Evolutionary conservation across 1,284 basidiomycete species (phyloP), one percentile per base, ranked within the genome.

Genomic region (Paramarasmius palmivorus): DNA sequence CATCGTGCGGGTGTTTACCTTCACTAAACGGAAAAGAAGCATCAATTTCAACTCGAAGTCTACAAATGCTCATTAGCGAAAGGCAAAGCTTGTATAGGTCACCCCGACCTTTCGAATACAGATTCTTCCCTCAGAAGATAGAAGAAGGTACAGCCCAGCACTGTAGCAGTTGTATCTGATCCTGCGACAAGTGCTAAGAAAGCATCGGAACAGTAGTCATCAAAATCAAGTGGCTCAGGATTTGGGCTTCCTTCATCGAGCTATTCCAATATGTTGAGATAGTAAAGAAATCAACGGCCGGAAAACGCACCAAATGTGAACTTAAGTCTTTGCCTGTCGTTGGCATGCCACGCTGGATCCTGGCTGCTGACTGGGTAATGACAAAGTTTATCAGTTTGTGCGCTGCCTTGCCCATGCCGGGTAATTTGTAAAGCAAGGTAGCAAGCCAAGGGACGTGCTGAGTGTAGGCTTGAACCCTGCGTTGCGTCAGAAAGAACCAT

Each of bases 41-140:
- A 52, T 70, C 67, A 5, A 72, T 44, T 54, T 73, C 70, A 10
- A 66, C 63, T 19, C 69, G 71, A 52, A n/a, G n/a, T n/a, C n/a
- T n/a, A n/a, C n/a, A n/a, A n/a, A n/a, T n/a, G n/a, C n/a, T n/a
- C n/a, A n/a, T n/a, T n/a, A n/a, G n/a, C n/a, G n/a, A n/a, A n/a
- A n/a, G n/a, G n/a, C n/a, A n/a, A n/a, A n/a, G n/a, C n/a, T n/a
- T n/a, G n/a, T n/a, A n/a, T n/a, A n/a, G n/a, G n/a, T n/a, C n/a
- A n/a, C n/a, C n/a, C n/a, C n/a, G n/a, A n/a, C n/a, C n/a, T n/a
- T n/a, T n/a, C n/a, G n/a, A n/a, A n/a, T n/a, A n/a, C n/a, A n/a
- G n/a, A n/a, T n/a, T n/a, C n/a, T n/a, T n/a, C n/a, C n/a, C n/a
- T n/a, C n/a, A n/a, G n/a, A n/a, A n/a, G n/a, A n/a, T n/a, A n/a